Base-by-base conservation (phyloP, 2,329 filamentous ascomycete genomes). In the Leptographium lundbergii region DNA sequence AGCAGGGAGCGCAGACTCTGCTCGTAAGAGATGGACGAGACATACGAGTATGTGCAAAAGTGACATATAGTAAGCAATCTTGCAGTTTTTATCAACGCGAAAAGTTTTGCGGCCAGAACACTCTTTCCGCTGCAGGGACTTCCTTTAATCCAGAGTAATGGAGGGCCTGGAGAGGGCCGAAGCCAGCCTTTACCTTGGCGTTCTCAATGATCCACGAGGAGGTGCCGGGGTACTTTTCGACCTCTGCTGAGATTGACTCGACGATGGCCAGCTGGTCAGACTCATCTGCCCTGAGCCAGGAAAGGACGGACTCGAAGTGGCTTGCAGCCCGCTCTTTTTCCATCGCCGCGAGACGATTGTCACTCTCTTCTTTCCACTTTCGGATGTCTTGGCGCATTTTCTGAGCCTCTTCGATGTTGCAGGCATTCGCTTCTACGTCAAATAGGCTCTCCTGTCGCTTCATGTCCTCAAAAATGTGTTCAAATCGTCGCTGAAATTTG, bases 71-170 rank as follows among this genome's bases (percentile, higher is more conserved):
- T 65, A 10, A 66, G 24, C 11, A 58, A 64, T 1, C 55, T 50
- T 0, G 58, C 24, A 2, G 29, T 29, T 1, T 59, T 60, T 6
- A 72, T 62, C 34, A 71, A 73, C 1, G 48, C 65, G 9, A 65
- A 57, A 7, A 75, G 59, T 24, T 69, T 66, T 0, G 64, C 61
- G 10, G 67, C 54, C 2, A 74, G 50, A 0, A 72, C 66, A 34
- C 70, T 74, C 55, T 74, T 75, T 0, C 72, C 72, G 0, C 66
- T 66, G 0, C 72, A 72, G 0, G 71, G 68, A 2, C 59, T 62
- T 0, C 73, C 72, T 6, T 72, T 68, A 0, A 74, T 64, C 64
- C 66, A 68, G 0, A 72, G n/a, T 24, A 69, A 63, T 2, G 64
- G 58, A 0, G 59, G 57, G 4, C 69, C 64, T 0, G 60, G 59